Conservation (phyloP, 2,329 filamentous ascomycete species). For the Sporothrix luriei region DNA sequence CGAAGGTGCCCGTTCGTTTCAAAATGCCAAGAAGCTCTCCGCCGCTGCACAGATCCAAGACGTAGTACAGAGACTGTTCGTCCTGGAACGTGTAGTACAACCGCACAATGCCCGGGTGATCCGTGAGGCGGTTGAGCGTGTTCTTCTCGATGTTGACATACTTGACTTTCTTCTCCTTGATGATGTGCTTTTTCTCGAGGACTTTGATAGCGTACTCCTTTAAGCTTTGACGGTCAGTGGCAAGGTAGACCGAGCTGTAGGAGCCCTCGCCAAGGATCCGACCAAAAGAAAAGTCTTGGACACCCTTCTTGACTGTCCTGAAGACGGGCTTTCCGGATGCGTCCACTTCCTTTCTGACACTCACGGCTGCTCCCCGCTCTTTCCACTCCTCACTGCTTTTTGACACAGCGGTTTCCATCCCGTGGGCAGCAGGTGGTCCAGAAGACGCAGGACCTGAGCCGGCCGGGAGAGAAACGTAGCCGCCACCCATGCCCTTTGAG, state of each 20-base stretch:
- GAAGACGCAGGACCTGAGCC: slow-evolving; percentile 37
- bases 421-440: slow-evolving; percentile 38
- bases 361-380: slow-evolving; percentile 87
- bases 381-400: slow-evolving; percentile 89
- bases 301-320: slow-evolving; percentile 90
- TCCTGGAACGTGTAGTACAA: slow-evolving; percentile 99
- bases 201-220: slow-evolving; percentile 99
- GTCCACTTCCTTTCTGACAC: slow-evolving; percentile 80
- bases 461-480: slow-evolving; percentile 49
- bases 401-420: slow-evolving; percentile 49
- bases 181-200: slow-evolving; percentile 96
- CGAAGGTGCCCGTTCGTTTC: slow-evolving; percentile 93
- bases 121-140: slow-evolving; percentile 90
- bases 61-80: slow-evolving; percentile 93
- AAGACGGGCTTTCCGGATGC: slow-evolving; percentile 79
- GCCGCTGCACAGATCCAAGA: slow-evolving; percentile 87
- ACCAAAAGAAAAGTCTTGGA: slow-evolving; percentile 94
- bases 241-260: slow-evolving; percentile 93
- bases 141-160: slow-evolving; percentile 99
- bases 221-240: slow-evolving; percentile 87
- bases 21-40: slow-evolving; percentile 90
- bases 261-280: slow-evolving; percentile 91
- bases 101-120: slow-evolving; percentile 93
- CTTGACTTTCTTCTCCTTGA: slow-evolving; percentile 99
- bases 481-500: slow-evolving; percentile 69